A percentile compares a stretch with the other conserved stretches of the same genome.
phyloP scores from a whole-genome alignment of 1,284 basidiomycete genomes.

The Vanrija sp. region DNA sequence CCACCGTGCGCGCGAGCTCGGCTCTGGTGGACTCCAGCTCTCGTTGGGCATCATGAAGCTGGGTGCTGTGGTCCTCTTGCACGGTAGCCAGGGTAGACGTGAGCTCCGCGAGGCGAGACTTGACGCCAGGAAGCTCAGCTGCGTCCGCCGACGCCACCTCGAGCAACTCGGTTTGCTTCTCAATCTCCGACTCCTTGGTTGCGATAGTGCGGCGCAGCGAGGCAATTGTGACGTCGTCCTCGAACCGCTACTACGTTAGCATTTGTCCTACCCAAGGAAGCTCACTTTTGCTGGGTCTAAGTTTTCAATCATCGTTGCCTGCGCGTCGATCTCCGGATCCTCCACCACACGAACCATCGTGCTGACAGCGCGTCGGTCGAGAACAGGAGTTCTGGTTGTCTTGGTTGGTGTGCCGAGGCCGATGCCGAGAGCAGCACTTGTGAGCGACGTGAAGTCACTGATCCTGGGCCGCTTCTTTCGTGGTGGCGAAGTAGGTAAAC shows the following conservation, averaged over 20 bases:
- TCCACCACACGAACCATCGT: conserved; percentile 32
- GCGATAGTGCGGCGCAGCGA: conserved; percentile 29
- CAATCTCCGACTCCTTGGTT: conserved; percentile 27
- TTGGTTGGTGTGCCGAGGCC: conserved; percentile 29
- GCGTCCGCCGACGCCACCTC: conserved; percentile 4
- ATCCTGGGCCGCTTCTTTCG: conserved; percentile 43
- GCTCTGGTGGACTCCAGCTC: conserved; percentile 30
- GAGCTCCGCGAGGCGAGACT: conserved; percentile 8
- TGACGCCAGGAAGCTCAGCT: conserved; percentile 9
- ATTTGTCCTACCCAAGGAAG: not conserved
- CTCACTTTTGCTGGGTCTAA: conserved; percentile 8
- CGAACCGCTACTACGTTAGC: conserved; percentile 20
- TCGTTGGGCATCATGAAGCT: conserved; percentile 21
- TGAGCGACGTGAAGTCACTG: conserved; percentile 38
- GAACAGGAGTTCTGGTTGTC: not conserved
- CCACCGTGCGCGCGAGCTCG: conserved; percentile 25
- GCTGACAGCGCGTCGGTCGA: conserved; percentile 43
- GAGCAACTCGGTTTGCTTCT: conserved; percentile 12
- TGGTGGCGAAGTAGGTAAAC: conserved; percentile 20
- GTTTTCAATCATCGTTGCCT: conserved; percentile 12
- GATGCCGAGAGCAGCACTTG: conserved; percentile 17
- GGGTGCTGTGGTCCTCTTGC: conserved; percentile 12
- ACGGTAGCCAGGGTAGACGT: conserved; percentile 14
- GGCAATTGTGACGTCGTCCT: conserved; percentile 29
- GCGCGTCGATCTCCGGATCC: conserved; percentile 22